Percentiles rank a stretch among this genome's conserved stretches.
phyloP scores from a whole-genome alignment of 164 flowering plant species.

The Stephania japonica region DNA sequence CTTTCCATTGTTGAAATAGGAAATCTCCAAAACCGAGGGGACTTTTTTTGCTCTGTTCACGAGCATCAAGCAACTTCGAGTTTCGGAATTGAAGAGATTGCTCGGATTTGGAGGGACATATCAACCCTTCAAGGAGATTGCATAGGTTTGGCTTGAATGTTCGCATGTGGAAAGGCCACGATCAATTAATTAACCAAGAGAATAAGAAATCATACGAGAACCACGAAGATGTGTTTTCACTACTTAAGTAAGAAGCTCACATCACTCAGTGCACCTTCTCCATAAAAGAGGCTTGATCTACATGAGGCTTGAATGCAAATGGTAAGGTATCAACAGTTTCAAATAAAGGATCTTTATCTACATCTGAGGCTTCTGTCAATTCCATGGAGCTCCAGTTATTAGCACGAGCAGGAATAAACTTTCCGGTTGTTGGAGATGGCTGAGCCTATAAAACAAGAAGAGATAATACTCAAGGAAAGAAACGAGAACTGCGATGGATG shows the following conservation, averaged over 20 bases:
- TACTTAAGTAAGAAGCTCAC: no score
- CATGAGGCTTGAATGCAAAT: constrained; percentile 61
- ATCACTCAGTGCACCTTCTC: constrained; percentile 32
- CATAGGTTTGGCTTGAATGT: constrained; percentile 23
- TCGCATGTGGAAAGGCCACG: constrained; percentile 19
- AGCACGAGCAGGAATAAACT: constrained; percentile 34
- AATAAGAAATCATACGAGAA: neutral
- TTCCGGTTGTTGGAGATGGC: constrained; percentile 90
- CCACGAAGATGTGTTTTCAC: no score
- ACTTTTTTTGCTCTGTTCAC: constrained; percentile 19
- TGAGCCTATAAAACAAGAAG: constrained; percentile 45
- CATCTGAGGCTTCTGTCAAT: constrained; percentile 27
- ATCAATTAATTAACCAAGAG: neutral
- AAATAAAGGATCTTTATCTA: constrained; percentile 34
- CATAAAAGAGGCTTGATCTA: constrained; percentile 32
- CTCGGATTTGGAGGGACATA: constrained; percentile 36
- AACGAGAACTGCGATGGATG: no score
- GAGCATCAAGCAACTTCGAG: constrained; percentile 21
- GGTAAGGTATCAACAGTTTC: constrained; percentile 42
- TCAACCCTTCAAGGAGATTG: constrained; percentile 38
- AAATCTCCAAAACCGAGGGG: constrained; percentile 24
- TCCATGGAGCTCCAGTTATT: constrained; percentile 25
- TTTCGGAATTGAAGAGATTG: constrained; percentile 23
- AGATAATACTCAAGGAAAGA: neutral
- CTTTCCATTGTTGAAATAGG: constrained; percentile 22